Evolutionary conservation across 495 filamentous ascomycete genomes (phyloP), one percentile per base, ranked within the genome.

Genomic region (Apiosordaria backusii): DNA sequence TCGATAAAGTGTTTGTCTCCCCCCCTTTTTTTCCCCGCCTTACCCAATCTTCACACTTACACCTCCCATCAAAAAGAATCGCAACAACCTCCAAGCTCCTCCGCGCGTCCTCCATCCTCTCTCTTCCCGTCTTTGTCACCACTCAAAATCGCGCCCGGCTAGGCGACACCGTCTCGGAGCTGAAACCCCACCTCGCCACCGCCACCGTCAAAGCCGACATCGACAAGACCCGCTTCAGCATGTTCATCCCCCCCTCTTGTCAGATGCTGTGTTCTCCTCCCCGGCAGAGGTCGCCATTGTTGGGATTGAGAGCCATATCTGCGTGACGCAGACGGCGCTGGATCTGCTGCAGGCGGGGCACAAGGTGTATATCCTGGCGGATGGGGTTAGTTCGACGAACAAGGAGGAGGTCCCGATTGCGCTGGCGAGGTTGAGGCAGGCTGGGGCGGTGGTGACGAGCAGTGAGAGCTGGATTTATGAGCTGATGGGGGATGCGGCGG

Each of bases 391-490:
- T 68, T 92, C 89, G 77, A 89, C 90, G 71, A 95, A 97, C 77
- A 75, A 79, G 22, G 87, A 90, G 74, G 95, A 99, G 79, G 81
- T 94, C 29, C 85, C 83, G 0, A 79, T 97, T 71, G 94, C 95
- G 67, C 79, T 99, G 45, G 86, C 81, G 35, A 73, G 95, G 67
- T 72, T 99, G 77, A 77, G 90, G 71, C 81, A 81, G 70, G 92
- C 87, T 52, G 94, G 94, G 0, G 94, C 88, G 45, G 79, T 87
- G 15, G 85, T 99, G 18, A 97, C 92, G 58, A 92, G 88, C 57
- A 96, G 91, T 77, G 95, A 99, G 86, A 90, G 91, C 76, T 90
- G 88, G 78, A 68, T 98, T 68, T 99, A 95, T 81, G 94, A 98
- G 82, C 89, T 88, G 74, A 86, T 99, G 87, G 91, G 92, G 21